A percentile compares a stretch with the other conserved stretches of the same genome.
These are phyloP conservation scores for Coniella vitis DNA, from an alignment of 2,329 filamentous ascomycete species.

Conservation along the genomic window DNA sequence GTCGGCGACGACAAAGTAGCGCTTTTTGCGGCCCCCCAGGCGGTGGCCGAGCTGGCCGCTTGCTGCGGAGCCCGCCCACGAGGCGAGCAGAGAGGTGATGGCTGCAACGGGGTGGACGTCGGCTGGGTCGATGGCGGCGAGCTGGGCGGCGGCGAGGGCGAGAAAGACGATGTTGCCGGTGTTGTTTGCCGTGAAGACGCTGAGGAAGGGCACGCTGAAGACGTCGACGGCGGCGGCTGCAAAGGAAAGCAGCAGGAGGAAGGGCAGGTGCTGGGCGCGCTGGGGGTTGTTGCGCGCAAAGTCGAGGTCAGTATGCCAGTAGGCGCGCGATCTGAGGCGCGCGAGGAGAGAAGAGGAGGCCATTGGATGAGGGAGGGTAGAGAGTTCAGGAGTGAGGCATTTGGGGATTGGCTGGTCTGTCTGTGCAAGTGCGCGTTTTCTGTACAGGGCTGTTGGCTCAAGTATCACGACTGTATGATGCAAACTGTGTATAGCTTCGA, in stretches of 20 bases:
- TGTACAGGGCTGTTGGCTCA: no score
- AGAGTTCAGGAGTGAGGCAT: no score
- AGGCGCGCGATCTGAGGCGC: not conserved
- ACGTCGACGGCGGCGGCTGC: slow-evolving; percentile 10
- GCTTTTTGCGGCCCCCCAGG: not conserved
- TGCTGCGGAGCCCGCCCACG: slow-evolving; percentile 1
- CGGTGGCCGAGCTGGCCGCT: slow-evolving; percentile 5
- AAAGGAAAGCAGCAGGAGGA: slow-evolving; percentile 13
- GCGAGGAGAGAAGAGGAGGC: not conserved
- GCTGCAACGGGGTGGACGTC: slow-evolving; percentile 4
- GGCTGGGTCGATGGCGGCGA: not conserved
- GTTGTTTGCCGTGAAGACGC: slow-evolving; percentile 9
- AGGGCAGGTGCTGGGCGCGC: slow-evolving; percentile 10
- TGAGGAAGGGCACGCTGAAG: slow-evolving; percentile 8
- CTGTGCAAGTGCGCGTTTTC: no score
- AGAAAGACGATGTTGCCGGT: slow-evolving; percentile 7
- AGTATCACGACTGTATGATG: no score
- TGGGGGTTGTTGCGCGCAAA: slow-evolving; percentile 4
- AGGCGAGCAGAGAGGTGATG: slow-evolving; percentile 3
- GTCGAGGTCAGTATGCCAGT: slow-evolving; percentile 5
- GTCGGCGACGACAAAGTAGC: slow-evolving; percentile 2
- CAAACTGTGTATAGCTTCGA: no score
- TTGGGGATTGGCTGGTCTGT: no score
- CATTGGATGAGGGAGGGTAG: not conserved
- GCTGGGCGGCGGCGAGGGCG: slow-evolving; percentile 5